A percentile compares a stretch with the other conserved stretches of the same genome.
Evolutionary conservation across 176 grass and related monocot genomes (phyloP).

Genomic region (Phoenix dactylifera): DNA sequence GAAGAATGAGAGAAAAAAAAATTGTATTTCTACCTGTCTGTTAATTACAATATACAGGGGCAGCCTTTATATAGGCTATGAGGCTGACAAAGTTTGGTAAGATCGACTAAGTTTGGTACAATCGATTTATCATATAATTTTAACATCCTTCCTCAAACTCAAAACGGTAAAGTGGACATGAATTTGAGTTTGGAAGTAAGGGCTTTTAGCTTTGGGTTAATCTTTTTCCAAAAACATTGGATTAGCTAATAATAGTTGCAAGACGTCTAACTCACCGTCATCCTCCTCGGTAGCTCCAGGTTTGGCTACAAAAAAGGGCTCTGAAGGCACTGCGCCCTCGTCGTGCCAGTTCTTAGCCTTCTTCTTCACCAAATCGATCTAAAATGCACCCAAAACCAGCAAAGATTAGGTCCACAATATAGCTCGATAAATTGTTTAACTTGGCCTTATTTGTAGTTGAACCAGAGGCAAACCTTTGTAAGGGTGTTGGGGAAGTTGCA

Average conservation of each 20-base stretch:
- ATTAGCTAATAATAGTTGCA: neutral
- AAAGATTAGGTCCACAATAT: neutral
- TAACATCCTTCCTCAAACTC: too few relatives aligned
- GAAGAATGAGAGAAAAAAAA: too few relatives aligned
- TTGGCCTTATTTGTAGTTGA: neutral
- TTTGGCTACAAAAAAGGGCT: slow-evolving; percentile 81
- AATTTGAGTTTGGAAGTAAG: too few relatives aligned
- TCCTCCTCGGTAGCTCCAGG: slow-evolving; percentile 76
- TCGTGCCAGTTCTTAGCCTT: slow-evolving; percentile 90
- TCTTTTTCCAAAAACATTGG: neutral
- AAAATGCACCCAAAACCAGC: neutral
- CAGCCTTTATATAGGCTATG: too few relatives aligned
- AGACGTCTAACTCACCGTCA: slow-evolving; percentile 48
- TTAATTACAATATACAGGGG: too few relatives aligned
- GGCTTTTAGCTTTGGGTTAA: too few relatives aligned
- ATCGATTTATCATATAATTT: too few relatives aligned
- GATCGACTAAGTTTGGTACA: too few relatives aligned
- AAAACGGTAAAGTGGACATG: too few relatives aligned
- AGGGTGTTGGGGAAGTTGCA: slow-evolving; percentile 99
- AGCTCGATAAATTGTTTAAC: neutral
- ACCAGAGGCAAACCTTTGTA: slow-evolving; percentile 43
- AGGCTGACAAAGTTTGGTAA: too few relatives aligned
- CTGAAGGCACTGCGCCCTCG: slow-evolving; percentile 77
- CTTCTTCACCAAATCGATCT: slow-evolving; percentile 73
- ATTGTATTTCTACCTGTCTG: too few relatives aligned